phyloP scores from a whole-genome alignment of 164 flowering plant genomes.

The Chimonanthus salicifolius region DNA sequence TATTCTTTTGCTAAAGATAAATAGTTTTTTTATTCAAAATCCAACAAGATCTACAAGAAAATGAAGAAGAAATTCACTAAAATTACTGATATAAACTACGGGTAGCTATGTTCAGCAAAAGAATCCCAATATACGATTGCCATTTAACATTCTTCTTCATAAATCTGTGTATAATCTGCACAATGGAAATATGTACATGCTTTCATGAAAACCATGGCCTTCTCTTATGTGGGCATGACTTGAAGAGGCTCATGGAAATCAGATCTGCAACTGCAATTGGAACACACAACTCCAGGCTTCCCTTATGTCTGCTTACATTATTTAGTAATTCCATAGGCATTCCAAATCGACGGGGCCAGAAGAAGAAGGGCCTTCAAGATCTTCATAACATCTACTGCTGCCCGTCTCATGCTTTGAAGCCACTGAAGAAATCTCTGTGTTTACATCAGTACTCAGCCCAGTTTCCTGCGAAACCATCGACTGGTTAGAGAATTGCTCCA shows the following conservation, averaged over 20 bases:
- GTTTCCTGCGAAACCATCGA: conserved; percentile 45
- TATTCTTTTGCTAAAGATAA: too few relatives aligned
- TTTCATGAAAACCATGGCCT: too few relatives aligned
- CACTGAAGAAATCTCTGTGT: conserved; percentile 43
- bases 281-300: not conserved
- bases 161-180: too few relatives aligned
- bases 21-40: too few relatives aligned
- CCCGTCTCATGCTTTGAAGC: conserved; percentile 37
- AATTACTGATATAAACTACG: too few relatives aligned
- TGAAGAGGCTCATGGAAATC: not conserved
- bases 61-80: too few relatives aligned
- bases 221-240: too few relatives aligned
- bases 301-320: not conserved
- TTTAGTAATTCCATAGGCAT: conserved; percentile 6
- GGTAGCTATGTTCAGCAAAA: too few relatives aligned
- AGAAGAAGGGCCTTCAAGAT: conserved; percentile 21
- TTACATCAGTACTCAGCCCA: conserved; percentile 35
- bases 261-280: not conserved
- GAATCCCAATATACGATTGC: too few relatives aligned
- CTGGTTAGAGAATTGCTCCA: conserved; percentile 33
- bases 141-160: too few relatives aligned
- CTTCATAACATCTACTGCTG: conserved; percentile 25
- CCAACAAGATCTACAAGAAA: too few relatives aligned
- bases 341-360: conserved; percentile 17
- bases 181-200: too few relatives aligned